Evolutionary conservation across 768 basidiomycete species (phyloP).

Genomic region (Baorangia bicolor): DNA sequence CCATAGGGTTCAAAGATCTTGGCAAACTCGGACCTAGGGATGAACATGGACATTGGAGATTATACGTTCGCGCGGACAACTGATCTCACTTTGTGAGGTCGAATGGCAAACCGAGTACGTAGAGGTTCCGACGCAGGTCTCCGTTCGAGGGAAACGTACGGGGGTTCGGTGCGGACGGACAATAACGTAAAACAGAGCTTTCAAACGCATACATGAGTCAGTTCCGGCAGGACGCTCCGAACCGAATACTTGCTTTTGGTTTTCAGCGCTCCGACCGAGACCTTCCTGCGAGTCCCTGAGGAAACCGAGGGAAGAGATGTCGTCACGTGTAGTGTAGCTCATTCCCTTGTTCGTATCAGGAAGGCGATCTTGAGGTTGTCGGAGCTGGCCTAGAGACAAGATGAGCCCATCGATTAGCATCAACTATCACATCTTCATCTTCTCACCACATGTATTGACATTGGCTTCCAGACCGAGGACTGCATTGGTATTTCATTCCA

Average conservation of each 20-base stretch:
- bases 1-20: conserved; percentile 64
- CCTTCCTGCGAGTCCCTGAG: conserved; percentile 11
- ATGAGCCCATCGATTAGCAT: background rate
- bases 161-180: background rate
- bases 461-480: background rate
- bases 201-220: conserved; percentile 21
- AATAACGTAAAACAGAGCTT: conserved; percentile 39
- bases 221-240: background rate
- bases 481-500: background rate
- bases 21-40: conserved; percentile 51
- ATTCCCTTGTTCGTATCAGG: conserved; percentile 14
- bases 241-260: conserved; percentile 48
- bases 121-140: conserved; percentile 70
- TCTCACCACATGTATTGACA: conserved; percentile 11
- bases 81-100: conserved; percentile 67
- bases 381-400: conserved; percentile 10
- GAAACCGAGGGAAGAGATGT: conserved; percentile 8
- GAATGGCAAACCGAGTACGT: conserved; percentile 82
- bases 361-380: conserved; percentile 7
- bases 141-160: conserved; percentile 26
- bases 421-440: background rate
- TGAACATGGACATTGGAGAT: background rate
- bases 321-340: no score
- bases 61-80: background rate
- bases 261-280: conserved; percentile 53